phyloP scores from a whole-genome alignment of 352 stramenopile genomes.

The Pythium insidiosum region DNA sequence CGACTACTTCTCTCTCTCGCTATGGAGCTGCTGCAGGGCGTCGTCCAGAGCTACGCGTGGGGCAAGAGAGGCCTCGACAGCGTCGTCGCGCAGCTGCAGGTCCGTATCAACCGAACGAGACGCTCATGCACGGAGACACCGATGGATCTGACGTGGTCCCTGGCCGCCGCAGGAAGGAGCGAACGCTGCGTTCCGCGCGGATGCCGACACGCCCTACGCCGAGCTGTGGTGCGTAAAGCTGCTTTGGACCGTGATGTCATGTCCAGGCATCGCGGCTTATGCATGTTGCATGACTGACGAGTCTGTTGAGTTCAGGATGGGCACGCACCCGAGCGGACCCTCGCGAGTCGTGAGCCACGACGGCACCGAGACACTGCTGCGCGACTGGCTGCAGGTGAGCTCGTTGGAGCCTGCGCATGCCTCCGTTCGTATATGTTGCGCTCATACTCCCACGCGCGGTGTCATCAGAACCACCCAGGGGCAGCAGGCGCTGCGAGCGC shows the following conservation, averaged over 20 bases:
- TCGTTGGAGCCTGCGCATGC: conserved; percentile 1
- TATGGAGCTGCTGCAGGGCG: conserved; percentile 77
- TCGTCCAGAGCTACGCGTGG: conserved; percentile 89
- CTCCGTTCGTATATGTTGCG: not conserved
- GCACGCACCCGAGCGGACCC: conserved; percentile 91
- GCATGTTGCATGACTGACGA: too few species aligned
- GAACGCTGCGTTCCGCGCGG: conserved; percentile 35
- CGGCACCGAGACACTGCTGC: conserved; percentile 39
- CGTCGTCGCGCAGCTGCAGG: conserved; percentile 85
- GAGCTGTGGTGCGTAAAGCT: conserved; percentile 77
- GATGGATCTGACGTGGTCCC: not conserved
- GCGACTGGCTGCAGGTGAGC: conserved; percentile 57
- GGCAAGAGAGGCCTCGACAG: conserved; percentile 79
- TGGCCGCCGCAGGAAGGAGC: conserved; percentile 40
- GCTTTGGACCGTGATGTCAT: not conserved
- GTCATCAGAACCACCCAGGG: conserved; percentile 26
- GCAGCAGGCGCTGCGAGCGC: conserved; percentile 24
- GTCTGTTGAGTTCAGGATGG: conserved; percentile 69
- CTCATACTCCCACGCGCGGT: conserved; percentile 1
- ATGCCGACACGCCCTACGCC: conserved; percentile 54
- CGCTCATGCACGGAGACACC: not conserved
- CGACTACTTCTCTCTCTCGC: too few species aligned
- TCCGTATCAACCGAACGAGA: conserved; percentile 9
- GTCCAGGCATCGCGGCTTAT: too few species aligned
- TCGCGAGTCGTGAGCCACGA: conserved; percentile 57